Base-by-base conservation (phyloP, 495 filamentous ascomycete genomes). In the Glarea lozoyensis region DNA sequence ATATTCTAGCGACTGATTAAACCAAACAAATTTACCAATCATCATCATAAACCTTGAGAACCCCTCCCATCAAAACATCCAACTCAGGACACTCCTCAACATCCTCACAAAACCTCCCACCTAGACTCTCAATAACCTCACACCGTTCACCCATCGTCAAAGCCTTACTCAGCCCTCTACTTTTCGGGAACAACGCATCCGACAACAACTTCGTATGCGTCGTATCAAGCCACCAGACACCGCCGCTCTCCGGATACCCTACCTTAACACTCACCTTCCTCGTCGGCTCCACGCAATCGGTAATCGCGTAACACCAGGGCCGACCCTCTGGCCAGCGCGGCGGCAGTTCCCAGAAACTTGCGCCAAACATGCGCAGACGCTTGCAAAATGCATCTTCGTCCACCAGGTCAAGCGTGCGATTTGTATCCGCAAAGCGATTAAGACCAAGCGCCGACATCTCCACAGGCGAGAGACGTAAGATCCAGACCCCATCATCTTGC, bases 131-230 rank as follows among this genome's bases (percentile, higher is more conserved):
- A 30, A 49, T 49, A 45, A 49, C 46, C 29, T 45, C 35, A 37
- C 46, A 49, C 32, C 46, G 44, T 41, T 49, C 46, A 24, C 45
- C 46, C 46, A 49, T 49, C 41, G 41, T 49, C 18, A 49, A 41
- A 33, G 46, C 41, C 32, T 49, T 49, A 38, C n/a, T 24, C 41
- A 45, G 37, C 33, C 41, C 41, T 35, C 29, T 17, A 45, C 41
- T 39, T 37, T 38, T 34, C 40, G 46, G 32, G 31, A 37, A 49
- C 22, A 45, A 43, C 34, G 16, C 35, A 30, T 49, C 46, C n/a
- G n/a, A n/a, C n/a, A n/a, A n/a, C n/a, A n/a, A n/a, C 33, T 23
- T 31, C 12, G 17, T 22, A 16, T 34, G 41, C 20, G 25, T 40
- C 23, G 13, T 45, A 45, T 49, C 35, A 37, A 49, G 46, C 33